Base-by-base conservation (phyloP, 2,329 filamentous ascomycete genomes). In the Ilyonectria destructans region DNA sequence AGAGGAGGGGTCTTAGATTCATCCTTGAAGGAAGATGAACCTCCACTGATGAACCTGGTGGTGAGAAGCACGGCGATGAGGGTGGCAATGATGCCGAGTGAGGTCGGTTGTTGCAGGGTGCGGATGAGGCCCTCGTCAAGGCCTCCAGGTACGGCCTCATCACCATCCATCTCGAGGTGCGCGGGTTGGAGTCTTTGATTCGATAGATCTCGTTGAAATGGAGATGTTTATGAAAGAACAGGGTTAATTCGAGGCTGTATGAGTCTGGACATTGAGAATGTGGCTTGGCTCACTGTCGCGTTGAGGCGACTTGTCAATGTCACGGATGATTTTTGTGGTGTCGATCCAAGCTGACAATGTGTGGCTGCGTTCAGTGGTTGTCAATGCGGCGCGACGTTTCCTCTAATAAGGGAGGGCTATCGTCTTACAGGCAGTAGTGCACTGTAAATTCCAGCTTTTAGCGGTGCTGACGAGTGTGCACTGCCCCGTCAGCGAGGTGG, bases 1-100 rank as follows among this genome's bases (percentile, higher is more conserved):
- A 71, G 68, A 6, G 75, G 72, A 12, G 78, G 77, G 9, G 58
- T 69, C 37, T 63, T 73, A 33, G 68, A 68, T 17, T 71, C 68
- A 67, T 74, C 64, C 33, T 67, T 33, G 33, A 55, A 52, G 46
- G 68, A 92, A 86, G 90, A 70, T 26, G 74, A 55, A 23, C 58
- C 52, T 26, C 70, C 70, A 2, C 71, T 68, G 61, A 79, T 63
- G 26, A 75, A 61, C 56, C 73, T 73, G 2, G 77, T 77, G 21
- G 77, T 75, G 40, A 78, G 10, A 33, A 78, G 55, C 7, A 80
- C 61, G 23, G 74, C 56, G 52, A 80, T 45, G 12, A 77, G 33
- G 19, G 78, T 74, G 37, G 69, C 59, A 52, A 78, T 58, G 55
- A 75, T 61, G 52, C 74, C 69, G 33, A 77, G 57, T 13, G 68